Evolutionary conservation across 768 basidiomycete species (phyloP), one percentile per base, ranked within the genome.

Genomic region (Megacollybia marginata): DNA sequence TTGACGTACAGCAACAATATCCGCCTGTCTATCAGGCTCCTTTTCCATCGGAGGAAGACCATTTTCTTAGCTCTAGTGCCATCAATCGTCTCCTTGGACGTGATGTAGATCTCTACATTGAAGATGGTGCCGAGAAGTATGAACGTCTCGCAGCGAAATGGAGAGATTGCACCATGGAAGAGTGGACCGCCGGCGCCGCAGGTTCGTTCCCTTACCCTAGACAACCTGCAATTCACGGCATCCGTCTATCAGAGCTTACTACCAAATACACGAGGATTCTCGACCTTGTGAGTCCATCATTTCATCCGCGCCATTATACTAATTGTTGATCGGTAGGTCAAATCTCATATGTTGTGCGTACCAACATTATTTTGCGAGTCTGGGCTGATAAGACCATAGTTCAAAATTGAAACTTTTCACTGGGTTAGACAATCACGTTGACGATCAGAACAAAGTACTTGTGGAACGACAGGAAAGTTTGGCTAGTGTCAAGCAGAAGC

Each of bases 151-250:
- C 66, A 28, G 66, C 67, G 51, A 73, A 67, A 52, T 83, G 80
- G 79, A 67, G 67, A 12, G 66, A 70, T 7, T 78, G 77, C 49
- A 67, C 69, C 0, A 61, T 71, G 49, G 73, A 75, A 12, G 79
- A 82, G 46, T 82, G 82, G 82, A 58, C 66, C 5, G 66, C 72
- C 20, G 82, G 80, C 5, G 75, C 73, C 1, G 69, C 78, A 44
- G 76, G 80, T 80, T 34, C 44, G 58, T 47, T 28, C 23, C 23
- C 23, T 28, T 28, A 3, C 23, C 23, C 23, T 28, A 6, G 23
- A 6, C 6, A 6, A 28, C 23, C 23, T 6, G 23, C 4, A 28
- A 28, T 28, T 28, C 2, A 28, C 6, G 23, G 23, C 23, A 28
- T 28, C 23, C 23, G 23, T 28, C 23, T 28, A 28, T 28, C 23